Conservation (phyloP, 1,284 basidiomycete species). For the Thecaphora thlaspeos region DNA sequence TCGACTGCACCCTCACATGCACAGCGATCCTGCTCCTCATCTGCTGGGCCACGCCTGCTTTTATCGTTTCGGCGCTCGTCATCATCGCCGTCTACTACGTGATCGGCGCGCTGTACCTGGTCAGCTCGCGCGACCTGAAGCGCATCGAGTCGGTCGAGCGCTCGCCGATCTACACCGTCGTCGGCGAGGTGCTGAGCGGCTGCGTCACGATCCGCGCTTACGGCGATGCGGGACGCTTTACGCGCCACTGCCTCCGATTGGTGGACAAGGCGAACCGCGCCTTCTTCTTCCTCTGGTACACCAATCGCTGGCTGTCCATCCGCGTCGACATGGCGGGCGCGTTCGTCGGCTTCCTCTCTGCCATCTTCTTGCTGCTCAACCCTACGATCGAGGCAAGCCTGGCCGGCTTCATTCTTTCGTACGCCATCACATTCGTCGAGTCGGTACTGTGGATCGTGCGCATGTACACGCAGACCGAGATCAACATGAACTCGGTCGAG, state of each 20-base stretch:
- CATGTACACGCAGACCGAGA: constrained; percentile 55
- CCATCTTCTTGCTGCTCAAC: constrained; percentile 63
- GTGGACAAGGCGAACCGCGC: constrained; percentile 61
- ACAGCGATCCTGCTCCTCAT: constrained; percentile 49
- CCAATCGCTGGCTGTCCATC: constrained; percentile 60
- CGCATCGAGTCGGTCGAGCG: constrained; percentile 55
- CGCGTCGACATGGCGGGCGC: constrained; percentile 55
- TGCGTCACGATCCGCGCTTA: constrained; percentile 86
- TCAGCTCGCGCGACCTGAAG: constrained; percentile 55
- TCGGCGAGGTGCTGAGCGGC: constrained; percentile 69
- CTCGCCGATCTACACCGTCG: constrained; percentile 55
- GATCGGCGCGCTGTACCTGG: constrained; percentile 54
- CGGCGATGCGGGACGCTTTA: constrained; percentile 75
- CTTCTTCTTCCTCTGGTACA: constrained; percentile 63
- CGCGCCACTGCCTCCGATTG: constrained; percentile 59
- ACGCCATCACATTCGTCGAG: constrained; percentile 65
- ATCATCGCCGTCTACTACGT: constrained; percentile 46
- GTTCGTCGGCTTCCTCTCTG: constrained; percentile 49
- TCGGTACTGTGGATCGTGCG: constrained; percentile 60
- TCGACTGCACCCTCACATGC: constrained; percentile 38
- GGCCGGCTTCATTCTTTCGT: constrained; percentile 50
- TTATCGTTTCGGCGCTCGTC: constrained; percentile 36
- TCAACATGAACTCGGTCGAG: constrained; percentile 58
- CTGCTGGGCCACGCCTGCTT: constrained; percentile 52
- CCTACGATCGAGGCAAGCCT: constrained; percentile 52